Conservation (phyloP, 2,329 filamentous ascomycete genomes). For the Talaromyces sp. region DNA sequence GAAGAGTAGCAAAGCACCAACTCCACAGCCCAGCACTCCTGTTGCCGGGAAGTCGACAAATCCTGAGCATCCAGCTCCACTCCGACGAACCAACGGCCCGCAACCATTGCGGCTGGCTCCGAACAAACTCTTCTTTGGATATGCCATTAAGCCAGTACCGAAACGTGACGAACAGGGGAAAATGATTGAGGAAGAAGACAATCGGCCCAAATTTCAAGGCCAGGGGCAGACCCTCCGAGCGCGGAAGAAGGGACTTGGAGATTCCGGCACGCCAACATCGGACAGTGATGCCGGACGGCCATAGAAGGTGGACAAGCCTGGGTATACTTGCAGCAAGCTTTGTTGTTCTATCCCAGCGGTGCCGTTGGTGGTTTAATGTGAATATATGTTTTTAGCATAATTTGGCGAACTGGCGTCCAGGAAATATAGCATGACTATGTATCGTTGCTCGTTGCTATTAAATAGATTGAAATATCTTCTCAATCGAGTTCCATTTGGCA, state of each 20-base stretch:
- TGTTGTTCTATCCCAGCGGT: neutral
- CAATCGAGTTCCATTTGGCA: neutral
- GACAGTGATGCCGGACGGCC: conserved; percentile 9
- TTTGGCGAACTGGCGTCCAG: conserved; percentile 9
- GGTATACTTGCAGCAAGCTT: neutral
- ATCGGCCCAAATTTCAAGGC: conserved; percentile 72
- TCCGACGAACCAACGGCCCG: conserved; percentile 65
- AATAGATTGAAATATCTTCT: neutral
- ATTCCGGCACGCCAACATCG: conserved; percentile 30
- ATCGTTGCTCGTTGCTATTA: neutral
- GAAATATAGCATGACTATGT: neutral
- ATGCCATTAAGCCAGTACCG: conserved; percentile 84
- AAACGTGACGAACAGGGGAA: conserved; percentile 65
- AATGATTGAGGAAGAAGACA: conserved; percentile 44
- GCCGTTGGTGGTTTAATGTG: neutral
- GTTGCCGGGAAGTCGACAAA: conserved; percentile 53
- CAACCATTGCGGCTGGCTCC: conserved; percentile 78
- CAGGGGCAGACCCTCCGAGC: conserved; percentile 74
- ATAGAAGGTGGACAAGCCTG: neutral
- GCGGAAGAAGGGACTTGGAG: conserved; percentile 61
- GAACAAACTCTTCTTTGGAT: conserved; percentile 95
- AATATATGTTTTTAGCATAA: conserved; percentile 6
- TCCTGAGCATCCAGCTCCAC: conserved; percentile 39
- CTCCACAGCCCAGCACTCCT: conserved; percentile 70
- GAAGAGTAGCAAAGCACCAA: conserved; percentile 71